Conservation (phyloP, 1,284 basidiomycete species). For the Pyrrhoderma noxium region DNA sequence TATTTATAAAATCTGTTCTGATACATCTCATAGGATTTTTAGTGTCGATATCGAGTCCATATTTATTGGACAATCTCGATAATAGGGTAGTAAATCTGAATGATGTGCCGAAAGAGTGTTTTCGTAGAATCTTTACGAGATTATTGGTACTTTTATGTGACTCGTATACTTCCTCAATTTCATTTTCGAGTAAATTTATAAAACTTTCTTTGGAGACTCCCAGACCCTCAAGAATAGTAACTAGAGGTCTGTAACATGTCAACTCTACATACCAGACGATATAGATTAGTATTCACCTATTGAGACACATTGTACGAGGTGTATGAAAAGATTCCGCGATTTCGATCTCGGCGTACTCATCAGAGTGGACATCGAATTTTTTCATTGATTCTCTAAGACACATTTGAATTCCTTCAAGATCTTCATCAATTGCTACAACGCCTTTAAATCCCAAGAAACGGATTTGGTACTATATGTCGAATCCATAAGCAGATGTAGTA, state of each 20-base stretch:
- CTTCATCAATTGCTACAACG: conserved; percentile 57
- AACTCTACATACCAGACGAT: neutral
- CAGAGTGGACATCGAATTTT: conserved; percentile 54
- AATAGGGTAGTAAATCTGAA: conserved; percentile 47
- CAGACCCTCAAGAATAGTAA: conserved; percentile 65
- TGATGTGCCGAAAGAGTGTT: conserved; percentile 43
- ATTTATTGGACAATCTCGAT: conserved; percentile 35
- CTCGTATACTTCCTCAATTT: conserved; percentile 44
- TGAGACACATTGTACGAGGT: conserved; percentile 54
- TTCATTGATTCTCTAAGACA: conserved; percentile 63
- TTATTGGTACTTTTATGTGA: conserved; percentile 45
- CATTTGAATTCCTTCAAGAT: conserved; percentile 49
- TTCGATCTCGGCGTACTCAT: conserved; percentile 51
- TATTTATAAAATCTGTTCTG: conserved; percentile 51
- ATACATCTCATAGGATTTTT: conserved; percentile 29
- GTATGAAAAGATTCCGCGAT: conserved; percentile 56
- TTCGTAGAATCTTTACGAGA: conserved; percentile 42
- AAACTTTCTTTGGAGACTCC: conserved; percentile 50
- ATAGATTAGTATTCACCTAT: conserved; percentile 38
- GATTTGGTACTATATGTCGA: conserved; percentile 54
- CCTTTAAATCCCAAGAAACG: conserved; percentile 75
- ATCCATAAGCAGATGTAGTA: too few species aligned
- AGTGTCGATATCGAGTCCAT: conserved; percentile 41
- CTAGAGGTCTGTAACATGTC: conserved; percentile 41
- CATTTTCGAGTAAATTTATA: conserved; percentile 45